Evolutionary conservation across 768 basidiomycete genomes (phyloP), one percentile per base, ranked within the genome.

Genomic region (Lactarius psammicola): DNA sequence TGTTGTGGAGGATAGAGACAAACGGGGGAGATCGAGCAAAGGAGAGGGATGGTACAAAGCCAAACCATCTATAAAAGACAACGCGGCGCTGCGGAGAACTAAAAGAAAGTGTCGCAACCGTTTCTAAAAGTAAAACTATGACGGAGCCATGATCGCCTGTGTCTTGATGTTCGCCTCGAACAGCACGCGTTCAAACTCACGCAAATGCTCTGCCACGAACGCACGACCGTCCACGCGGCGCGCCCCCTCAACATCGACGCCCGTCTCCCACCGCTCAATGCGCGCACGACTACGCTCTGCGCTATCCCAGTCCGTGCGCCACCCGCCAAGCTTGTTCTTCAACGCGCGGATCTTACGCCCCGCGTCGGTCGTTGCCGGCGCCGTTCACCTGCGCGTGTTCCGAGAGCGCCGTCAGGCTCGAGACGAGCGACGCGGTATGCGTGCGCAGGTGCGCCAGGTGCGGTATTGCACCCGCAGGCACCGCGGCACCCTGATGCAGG

Each of bases 351-450:
- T 87, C 76, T 91, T 93, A 44, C 93, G 84, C 55, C 91, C 92
- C 0, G 92, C 89, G 64, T 95, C 93, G 1, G 92, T 87, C 11
- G 90, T 88, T 4, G 88, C 89, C n/a, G 1, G 90, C 94, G 11
- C 88, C 86, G 71, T 93, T 92, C 58, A 94, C 91, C 74, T 95
- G 93, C 17, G 92, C 89, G 66, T 94, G 90, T 71, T 95, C 93
- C 30, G 89, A 92, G 69, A 94, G 85, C 38, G 86, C 84, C 2
- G 87, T 83, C 54, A 95, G 82, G 13, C 91, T 89, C 28, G 87
- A 78, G 55, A 89, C 86, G 59, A 94, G 84, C 10, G 90, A 88
- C 10, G 86, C 75, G 0, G 93, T 95, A 73, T 86, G 83, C 28
- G 85, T 82, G 51, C 92, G 88, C 64, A 94, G 79, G 68, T 89